Evolutionary conservation across 2,329 filamentous ascomycete genomes (phyloP), one percentile per base, ranked within the genome.

Genomic region (Diaporthe vaccinii): DNA sequence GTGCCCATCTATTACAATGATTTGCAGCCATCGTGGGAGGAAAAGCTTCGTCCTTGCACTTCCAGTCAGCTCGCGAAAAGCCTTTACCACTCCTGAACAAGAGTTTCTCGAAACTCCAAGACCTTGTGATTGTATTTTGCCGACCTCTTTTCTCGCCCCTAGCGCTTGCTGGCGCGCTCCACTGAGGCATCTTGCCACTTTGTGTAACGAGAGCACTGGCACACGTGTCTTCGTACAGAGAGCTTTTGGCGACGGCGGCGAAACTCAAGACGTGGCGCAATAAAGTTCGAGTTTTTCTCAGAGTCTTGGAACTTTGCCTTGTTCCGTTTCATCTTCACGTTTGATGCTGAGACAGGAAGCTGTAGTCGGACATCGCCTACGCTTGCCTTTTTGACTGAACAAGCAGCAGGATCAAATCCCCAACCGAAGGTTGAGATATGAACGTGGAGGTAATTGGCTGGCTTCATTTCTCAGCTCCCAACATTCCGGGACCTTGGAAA

Each of bases 1-100:
- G 15, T 10, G 36, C n/a, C 34, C 9, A 28, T 34, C 20, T 10
- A 15, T 9, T 25, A 46, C 25, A 25, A 31, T 20, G 46, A 39
- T 17, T 31, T 4, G 31, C 14, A 39, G 8, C n/a, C 31, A 39
- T 49, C 34, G 5, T 36, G 25, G 31, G 28, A 55, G 15, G 10
- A 53, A 12, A n/a, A 31, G 6, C 15, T 17, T 6, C 2, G 6
- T 15, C 1, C 31, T 20, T 39, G 7, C 25, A 28, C 14, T 31
- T 28, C 46, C 46, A 14, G 4, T 28, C 14, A 68, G 2, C 20
- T 17, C 20, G 10, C 17, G 28, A 4, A 51, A 36, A 39, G 9
- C 12, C 15, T 1, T 31, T 17, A 4, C 25, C 1, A 22, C 3
- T 4, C 17, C 41, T 49, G 41, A 9, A 34, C 0, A 15, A 0